Conservation (phyloP, 2,329 filamentous ascomycete genomes). For the Trichophyton equinum region DNA sequence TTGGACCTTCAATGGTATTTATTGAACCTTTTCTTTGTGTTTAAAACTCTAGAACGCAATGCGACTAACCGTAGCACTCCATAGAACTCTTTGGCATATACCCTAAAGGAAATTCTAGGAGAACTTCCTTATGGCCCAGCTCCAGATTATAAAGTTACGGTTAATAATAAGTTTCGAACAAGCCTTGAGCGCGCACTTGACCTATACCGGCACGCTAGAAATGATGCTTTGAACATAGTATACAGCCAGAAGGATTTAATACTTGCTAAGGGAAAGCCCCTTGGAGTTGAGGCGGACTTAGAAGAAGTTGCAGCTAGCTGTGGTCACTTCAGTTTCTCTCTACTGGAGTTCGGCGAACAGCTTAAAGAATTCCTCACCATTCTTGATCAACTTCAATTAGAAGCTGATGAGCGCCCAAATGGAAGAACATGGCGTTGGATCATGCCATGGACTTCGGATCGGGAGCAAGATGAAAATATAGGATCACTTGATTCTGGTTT, state of each 20-base stretch:
- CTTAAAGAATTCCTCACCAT: conserved; percentile 72
- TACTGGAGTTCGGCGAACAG: conserved; percentile 83
- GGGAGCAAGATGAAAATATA: background rate
- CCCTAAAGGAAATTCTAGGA: conserved; percentile 73
- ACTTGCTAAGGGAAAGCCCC: conserved; percentile 45
- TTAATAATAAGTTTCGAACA: conserved; percentile 67
- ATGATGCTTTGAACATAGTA: conserved; percentile 61
- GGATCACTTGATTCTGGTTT: background rate
- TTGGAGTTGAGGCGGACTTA: conserved; percentile 77
- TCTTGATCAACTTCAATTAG: conserved; percentile 66
- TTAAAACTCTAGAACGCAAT: background rate
- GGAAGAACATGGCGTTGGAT: conserved; percentile 74
- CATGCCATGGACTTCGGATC: conserved; percentile 55
- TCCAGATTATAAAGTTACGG: conserved; percentile 54
- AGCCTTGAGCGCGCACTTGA: conserved; percentile 70
- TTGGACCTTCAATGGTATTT: conserved; percentile 73
- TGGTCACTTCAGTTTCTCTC: conserved; percentile 86
- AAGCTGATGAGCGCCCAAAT: conserved; percentile 48
- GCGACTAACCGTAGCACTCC: background rate
- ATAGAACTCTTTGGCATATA: conserved; percentile 79
- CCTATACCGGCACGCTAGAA: conserved; percentile 64
- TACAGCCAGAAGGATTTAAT: conserved; percentile 69
- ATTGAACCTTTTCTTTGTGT: background rate
- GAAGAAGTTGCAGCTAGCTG: conserved; percentile 97
- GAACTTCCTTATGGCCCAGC: conserved; percentile 68